Conservation (phyloP, 306 rosid species). For the Comarum palustre region DNA sequence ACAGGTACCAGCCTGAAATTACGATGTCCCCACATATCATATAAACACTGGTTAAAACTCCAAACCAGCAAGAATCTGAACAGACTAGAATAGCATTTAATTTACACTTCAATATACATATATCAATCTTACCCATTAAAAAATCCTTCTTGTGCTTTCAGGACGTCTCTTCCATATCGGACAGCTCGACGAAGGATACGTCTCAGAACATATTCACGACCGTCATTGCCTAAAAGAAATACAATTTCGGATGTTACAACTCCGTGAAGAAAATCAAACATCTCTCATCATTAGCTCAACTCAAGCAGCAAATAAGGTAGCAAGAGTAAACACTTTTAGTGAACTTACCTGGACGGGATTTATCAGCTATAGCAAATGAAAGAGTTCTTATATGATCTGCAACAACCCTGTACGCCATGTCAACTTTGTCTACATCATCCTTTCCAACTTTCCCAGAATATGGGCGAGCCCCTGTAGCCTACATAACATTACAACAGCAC, state of each 20-base stretch:
- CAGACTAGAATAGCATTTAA: neutral
- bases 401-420: constrained; percentile 95
- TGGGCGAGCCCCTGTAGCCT: constrained; percentile 89
- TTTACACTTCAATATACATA: neutral
- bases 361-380: constrained; percentile 97
- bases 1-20: constrained; percentile 66
- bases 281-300: constrained; percentile 2
- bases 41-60: neutral
- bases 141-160: constrained; percentile 90
- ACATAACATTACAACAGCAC: constrained; percentile 17
- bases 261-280: neutral
- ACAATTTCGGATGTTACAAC: constrained; percentile 15
- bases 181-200: constrained; percentile 99
- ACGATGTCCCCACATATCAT: constrained; percentile 8
- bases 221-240: constrained; percentile 72
- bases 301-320: neutral
- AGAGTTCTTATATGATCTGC: constrained; percentile 58
- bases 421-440: constrained; percentile 78
- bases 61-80: neutral
- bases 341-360: constrained; percentile 85
- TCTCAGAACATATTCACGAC: constrained; percentile 94
- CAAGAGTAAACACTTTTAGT: neutral
- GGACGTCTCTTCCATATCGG: constrained; percentile 90
- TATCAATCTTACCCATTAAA: constrained; percentile 65
- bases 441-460: constrained; percentile 84